Evolutionary conservation across 345 rosid species (phyloP).

Genomic region (Populus tremula): DNA sequence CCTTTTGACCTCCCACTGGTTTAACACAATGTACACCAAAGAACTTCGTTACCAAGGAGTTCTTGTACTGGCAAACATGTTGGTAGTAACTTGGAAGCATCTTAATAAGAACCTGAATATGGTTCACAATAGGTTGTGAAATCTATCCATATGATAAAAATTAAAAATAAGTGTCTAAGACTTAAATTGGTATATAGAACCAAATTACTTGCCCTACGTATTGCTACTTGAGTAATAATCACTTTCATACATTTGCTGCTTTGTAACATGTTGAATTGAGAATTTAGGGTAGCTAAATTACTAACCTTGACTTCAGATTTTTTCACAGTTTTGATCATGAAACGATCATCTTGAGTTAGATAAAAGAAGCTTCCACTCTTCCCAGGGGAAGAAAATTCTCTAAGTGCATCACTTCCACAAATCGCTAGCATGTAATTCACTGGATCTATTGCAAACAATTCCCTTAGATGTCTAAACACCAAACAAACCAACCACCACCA

Average conservation of each 20-base stretch:
- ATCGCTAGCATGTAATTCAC: conserved; percentile 71
- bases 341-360: conserved; percentile 65
- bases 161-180: background rate
- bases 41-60: conserved; percentile 64
- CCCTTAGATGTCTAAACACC: conserved; percentile 55
- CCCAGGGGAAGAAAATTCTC: conserved; percentile 74
- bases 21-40: conserved; percentile 74
- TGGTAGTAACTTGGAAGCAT: conserved; percentile 64
- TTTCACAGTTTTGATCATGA: conserved; percentile 74
- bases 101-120: conserved; percentile 52
- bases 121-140: conserved; percentile 10
- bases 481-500: conserved; percentile 31
- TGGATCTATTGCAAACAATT: conserved; percentile 57
- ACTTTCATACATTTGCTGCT: background rate
- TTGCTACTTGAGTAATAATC: background rate
- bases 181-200: background rate
- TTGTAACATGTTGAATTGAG: background rate
- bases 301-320: conserved; percentile 70
- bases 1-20: conserved; percentile 64
- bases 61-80: conserved; percentile 60
- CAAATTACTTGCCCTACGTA: background rate
- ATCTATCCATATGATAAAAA: background rate
- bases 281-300: background rate
- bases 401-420: conserved; percentile 65
- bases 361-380: conserved; percentile 74